Percentiles rank a stretch among this genome's conserved stretches.
Evolutionary conservation across 805 yeast genomes (phyloP).

Genomic region (Nakazawaea ishiwadae): DNA sequence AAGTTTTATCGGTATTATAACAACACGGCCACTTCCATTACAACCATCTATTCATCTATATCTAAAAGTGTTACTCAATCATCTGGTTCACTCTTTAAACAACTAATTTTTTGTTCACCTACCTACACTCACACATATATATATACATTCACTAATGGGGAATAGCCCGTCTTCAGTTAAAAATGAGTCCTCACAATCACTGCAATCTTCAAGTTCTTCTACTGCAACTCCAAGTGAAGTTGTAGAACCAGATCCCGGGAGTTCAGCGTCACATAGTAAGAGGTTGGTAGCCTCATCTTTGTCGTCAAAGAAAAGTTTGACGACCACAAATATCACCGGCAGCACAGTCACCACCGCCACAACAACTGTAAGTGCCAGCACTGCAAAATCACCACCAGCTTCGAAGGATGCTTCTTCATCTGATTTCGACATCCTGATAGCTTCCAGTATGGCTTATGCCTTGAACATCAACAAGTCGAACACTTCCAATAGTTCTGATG

Average conservation of each 20-base stretch:
- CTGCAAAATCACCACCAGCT: not conserved
- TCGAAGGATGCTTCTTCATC: slow-evolving; percentile 17
- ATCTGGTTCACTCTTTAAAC: no score
- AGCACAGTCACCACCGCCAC: not conserved
- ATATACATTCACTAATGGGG: slow-evolving; percentile 10
- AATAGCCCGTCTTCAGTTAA: slow-evolving; percentile 14
- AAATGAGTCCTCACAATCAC: slow-evolving; percentile 11
- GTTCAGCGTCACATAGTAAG: slow-evolving; percentile 6
- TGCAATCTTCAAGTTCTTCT: slow-evolving; percentile 1
- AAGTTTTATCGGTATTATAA: not conserved
- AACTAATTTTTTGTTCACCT: no score
- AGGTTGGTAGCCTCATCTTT: slow-evolving; percentile 12
- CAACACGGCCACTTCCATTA: not conserved
- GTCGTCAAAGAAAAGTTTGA: not conserved
- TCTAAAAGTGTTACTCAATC: not conserved
- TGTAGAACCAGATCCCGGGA: slow-evolving; percentile 11
- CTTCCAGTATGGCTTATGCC: slow-evolving; percentile 40
- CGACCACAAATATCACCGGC: not conserved
- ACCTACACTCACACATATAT: not conserved
- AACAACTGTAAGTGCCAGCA: not conserved
- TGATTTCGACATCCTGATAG: slow-evolving; percentile 41
- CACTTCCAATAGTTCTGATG: slow-evolving; percentile 7
- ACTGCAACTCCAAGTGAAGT: slow-evolving; percentile 5
- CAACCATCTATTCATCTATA: not conserved
- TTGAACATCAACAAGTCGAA: slow-evolving; percentile 15